phyloP scores from a whole-genome alignment of 2,329 filamentous ascomycete genomes.

The Colletotrichum tamarilloi region DNA sequence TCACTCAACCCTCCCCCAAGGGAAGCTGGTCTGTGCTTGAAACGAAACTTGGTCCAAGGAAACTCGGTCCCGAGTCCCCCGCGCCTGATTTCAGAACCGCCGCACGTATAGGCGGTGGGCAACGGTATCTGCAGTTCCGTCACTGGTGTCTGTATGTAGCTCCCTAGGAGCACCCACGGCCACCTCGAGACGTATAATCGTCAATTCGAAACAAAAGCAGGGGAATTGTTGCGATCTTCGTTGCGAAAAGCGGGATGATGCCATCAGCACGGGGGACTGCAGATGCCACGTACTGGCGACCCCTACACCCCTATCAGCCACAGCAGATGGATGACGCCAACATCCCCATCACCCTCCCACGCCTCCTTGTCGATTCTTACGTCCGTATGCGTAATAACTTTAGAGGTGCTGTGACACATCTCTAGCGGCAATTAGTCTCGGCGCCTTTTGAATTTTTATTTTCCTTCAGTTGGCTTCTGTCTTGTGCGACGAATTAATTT shows the following conservation, averaged over 20 bases:
- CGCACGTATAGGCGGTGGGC: not conserved
- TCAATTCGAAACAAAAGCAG: slow-evolving; percentile 14
- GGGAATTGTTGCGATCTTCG: not conserved
- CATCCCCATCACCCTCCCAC: not conserved
- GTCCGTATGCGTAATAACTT: not conserved
- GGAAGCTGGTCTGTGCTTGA: slow-evolving; percentile 7
- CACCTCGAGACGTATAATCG: not conserved
- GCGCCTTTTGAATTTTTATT: not conserved
- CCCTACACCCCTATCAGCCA: not conserved
- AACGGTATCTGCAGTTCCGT: not conserved
- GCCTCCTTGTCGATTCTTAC: not conserved
- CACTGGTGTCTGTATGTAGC: too few species aligned
- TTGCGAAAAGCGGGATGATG: not conserved
- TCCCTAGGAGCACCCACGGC: too few species aligned
- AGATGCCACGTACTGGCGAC: not conserved
- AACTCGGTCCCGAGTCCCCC: not conserved
- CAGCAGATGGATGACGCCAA: slow-evolving; percentile 4
- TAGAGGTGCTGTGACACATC: slow-evolving; percentile 3
- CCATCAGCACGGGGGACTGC: not conserved
- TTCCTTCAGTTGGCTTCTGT: slow-evolving; percentile 1
- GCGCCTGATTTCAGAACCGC: not conserved
- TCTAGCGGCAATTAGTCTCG: not conserved
- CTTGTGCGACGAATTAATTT: not conserved
- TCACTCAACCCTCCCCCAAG: not conserved
- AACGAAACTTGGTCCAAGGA: slow-evolving; percentile 11